Percentiles rank a stretch among this genome's conserved stretches.
These are phyloP conservation scores for Cystoisospora suis DNA, from an alignment of 169 alveolate species.

Conservation along the genomic window DNA sequence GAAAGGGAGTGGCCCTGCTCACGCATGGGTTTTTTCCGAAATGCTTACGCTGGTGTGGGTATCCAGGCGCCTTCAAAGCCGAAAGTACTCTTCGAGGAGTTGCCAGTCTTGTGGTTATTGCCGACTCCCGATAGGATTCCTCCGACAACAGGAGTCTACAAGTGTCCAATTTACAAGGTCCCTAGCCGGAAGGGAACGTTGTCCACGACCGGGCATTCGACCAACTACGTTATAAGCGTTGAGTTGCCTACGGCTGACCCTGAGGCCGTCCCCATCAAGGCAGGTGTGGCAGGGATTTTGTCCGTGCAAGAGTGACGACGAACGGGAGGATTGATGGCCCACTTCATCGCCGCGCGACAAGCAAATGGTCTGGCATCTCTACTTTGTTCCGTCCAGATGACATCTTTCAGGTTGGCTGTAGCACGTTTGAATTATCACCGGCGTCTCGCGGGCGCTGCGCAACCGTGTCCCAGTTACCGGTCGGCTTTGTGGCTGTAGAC, in stretches of 20 bases:
- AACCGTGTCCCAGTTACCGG: too few relatives aligned
- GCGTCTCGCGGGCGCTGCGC: too few relatives aligned
- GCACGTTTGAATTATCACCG: too few relatives aligned
- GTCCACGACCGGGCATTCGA: conserved; percentile 93
- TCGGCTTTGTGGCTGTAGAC: too few relatives aligned
- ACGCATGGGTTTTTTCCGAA: too few relatives aligned
- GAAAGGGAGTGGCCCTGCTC: too few relatives aligned
- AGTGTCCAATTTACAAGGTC: conserved; percentile 88
- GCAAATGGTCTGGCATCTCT: too few relatives aligned
- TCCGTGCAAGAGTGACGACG: conserved; percentile 89
- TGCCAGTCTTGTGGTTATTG: conserved; percentile 89
- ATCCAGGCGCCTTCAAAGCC: conserved; percentile 77
- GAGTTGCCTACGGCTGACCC: conserved; percentile 88
- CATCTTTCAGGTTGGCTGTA: too few relatives aligned
- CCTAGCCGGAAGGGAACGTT: conserved; percentile 92
- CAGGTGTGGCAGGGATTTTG: conserved; percentile 95
- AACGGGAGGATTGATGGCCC: neutral
- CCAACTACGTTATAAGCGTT: conserved; percentile 91
- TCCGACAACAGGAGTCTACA: conserved; percentile 81
- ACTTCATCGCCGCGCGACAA: too few relatives aligned
- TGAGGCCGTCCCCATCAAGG: conserved; percentile 90
- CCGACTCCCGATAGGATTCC: conserved; percentile 85
- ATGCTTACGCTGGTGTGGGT: too few relatives aligned
- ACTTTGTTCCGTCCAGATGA: too few relatives aligned
- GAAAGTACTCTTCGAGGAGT: conserved; percentile 88